Evolutionary conservation across 768 basidiomycete species (phyloP), one percentile per base, ranked within the genome.

Genomic region (Hortiboletus campestris): DNA sequence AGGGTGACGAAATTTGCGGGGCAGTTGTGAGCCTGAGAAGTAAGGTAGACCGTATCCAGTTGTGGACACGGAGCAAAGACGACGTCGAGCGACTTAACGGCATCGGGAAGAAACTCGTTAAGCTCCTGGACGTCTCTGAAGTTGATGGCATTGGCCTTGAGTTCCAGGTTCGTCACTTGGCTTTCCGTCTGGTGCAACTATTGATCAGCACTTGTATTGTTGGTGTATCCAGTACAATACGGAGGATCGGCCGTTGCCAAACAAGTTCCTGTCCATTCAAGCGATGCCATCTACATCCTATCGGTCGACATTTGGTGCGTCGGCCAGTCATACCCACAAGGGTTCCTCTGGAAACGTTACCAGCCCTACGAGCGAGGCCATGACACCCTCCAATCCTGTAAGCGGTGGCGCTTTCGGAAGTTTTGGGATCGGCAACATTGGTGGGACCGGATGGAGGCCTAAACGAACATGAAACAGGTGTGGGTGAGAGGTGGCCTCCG

Each of bases 31-130:
- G 90, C 62, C 74, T 93, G 69, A 78, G 91, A 63, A 86, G 84
- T 60, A 94, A 92, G 72, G 85, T 92, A 49, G 91, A 96, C 67
- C 78, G 94, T 49, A 91, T 97, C 51, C 94, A 97, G 70, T 73
- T 98, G 35, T 98, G 94, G 94, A 89, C 87, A 42, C 77, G 94
- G 56, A 80, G 77, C 61, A 91, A 91, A 74, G 90, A 93, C 41
- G 91, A 96, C 60, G 85, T 93, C 1, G 89, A 92, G 68, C 81
- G 80, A 70, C 72, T 96, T 58, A 96, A 97, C 69, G 80, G 78
- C 19, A 89, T 96, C 56, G 94, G 91, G 29, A 88, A 84, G 76
- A 85, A 84, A 69, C 75, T 96, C 40, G 83, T 92, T 54, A 90
- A 91, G 70, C 68, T 91, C 20, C 77, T 97, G 66, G 92, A 92